Conservation (phyloP, 2,329 filamentous ascomycete genomes). For the Zopfia rhizophila region DNA sequence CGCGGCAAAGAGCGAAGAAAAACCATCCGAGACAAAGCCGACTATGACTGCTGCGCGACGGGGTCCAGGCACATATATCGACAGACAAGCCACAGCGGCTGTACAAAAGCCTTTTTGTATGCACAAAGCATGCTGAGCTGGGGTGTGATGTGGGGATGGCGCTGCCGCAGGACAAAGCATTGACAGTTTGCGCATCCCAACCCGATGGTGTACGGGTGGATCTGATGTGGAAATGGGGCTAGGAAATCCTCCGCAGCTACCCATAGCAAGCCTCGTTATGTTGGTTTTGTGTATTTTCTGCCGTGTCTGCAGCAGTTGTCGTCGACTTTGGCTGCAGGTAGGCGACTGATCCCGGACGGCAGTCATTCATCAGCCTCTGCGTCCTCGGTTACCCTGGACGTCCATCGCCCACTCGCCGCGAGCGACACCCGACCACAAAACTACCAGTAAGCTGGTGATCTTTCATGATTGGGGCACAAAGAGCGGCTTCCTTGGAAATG, state of each 20-base stretch:
- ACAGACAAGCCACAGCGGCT: no score
- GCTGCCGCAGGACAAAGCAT: constrained; percentile 7
- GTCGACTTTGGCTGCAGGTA: constrained; percentile 8
- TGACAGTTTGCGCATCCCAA: constrained; percentile 7
- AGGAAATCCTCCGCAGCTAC: constrained; percentile 10
- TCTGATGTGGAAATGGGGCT: constrained; percentile 7
- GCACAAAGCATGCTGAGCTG: no score
- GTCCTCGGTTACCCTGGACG: background rate
- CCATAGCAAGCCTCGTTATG: constrained; percentile 9
- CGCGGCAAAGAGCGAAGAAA: no score
- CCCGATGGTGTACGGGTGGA: constrained; percentile 11
- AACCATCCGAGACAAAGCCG: no score
- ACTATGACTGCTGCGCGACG: no score
- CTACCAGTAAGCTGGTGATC: no score
- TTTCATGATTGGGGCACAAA: background rate
- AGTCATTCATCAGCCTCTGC: no score
- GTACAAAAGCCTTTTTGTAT: no score
- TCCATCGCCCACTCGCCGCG: constrained; percentile 1
- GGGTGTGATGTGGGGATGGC: no score
- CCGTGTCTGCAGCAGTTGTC: constrained; percentile 15
- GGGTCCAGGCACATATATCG: no score
- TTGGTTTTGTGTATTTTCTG: no score
- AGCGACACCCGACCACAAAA: background rate
- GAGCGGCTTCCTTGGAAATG: constrained; percentile 13
- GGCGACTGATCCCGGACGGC: no score